Evolutionary conservation across 1,139 yeast species (phyloP).

Genomic region (Suhomyces panamericanus): DNA sequence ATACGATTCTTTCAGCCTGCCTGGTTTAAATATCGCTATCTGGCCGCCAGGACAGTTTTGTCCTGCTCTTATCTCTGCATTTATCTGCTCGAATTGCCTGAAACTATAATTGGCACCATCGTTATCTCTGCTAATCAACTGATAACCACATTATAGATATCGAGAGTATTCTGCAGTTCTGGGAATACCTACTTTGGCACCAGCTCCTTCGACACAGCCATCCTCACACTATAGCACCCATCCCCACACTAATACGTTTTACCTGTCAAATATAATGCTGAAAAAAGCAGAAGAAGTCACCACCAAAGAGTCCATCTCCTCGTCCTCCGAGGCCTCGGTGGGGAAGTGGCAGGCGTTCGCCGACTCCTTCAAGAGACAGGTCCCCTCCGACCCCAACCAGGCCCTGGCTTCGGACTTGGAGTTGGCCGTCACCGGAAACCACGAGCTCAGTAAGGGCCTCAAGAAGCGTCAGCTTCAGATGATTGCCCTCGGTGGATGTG

Average conservation of each 20-base stretch:
- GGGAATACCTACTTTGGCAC: too few species aligned
- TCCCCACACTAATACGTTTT: neutral
- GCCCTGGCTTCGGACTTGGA: constrained; percentile 4
- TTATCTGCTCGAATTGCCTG: neutral
- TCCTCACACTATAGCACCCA: neutral
- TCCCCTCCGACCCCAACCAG: neutral
- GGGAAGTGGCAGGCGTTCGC: constrained; percentile 28
- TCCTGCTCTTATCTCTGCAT: neutral
- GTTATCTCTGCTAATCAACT: too few species aligned
- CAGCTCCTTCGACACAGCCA: too few species aligned
- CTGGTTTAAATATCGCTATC: too few species aligned
- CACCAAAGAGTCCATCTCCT: constrained; percentile 7
- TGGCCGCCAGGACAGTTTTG: too few species aligned
- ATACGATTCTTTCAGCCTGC: neutral
- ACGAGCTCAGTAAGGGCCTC: constrained; percentile 28
- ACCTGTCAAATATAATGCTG: neutral
- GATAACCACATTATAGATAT: too few species aligned
- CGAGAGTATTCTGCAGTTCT: too few species aligned
- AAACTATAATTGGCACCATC: too few species aligned
- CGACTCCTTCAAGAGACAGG: constrained; percentile 36
- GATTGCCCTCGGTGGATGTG: constrained; percentile 44
- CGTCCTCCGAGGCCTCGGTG: constrained; percentile 1
- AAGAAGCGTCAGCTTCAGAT: constrained; percentile 38
- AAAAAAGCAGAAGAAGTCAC: neutral
- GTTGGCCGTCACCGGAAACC: neutral